Evolutionary conservation across 371 early-diverging fungal species (phyloP), one percentile per base, ranked within the genome.

Genomic region (Mucor sp.): DNA sequence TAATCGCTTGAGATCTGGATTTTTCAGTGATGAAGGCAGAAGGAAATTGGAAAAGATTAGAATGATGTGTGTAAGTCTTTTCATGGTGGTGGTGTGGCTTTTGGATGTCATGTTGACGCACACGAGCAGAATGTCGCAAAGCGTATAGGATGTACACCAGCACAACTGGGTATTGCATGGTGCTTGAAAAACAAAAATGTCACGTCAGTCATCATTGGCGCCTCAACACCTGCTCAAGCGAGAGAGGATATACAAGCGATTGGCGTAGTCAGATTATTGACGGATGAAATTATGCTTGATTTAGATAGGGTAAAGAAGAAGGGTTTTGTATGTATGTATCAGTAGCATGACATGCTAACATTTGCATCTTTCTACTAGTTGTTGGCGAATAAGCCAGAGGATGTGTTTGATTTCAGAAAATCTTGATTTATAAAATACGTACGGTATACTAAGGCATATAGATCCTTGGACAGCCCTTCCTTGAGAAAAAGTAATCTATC

Each of bases 91-190:
- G n/a, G 19, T 35, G 17, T n/a, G 3, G 19, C 5, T 30, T 30
- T n/a, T 7, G 19, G 27, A 17, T 56, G 9, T 4, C 32, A 56
- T 56, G 17, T 56, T 28, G 23, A 15, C 28, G 27, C 3, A 28
- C 12, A 4, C 28, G 9, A 4, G 30, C 7, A 89, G 87, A 67
- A 69, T 25, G 83, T 94, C 59, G 93, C 95, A 32, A 74, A 89
- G 25, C 68, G 84, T 41, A 67, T 94, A 28, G 86, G 80, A 15
- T 85, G 86, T 73, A 87, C 94, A 23, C 80, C 90, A 3, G 87
- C 94, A 0, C 94, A 94, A 71, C 72, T 95, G 39, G 91, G 93
- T 0, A 76, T 95, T 62, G 94, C 94, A 12, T 95, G 95, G 95
- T 91, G 91, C 70, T 59, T 91, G 59, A 85, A 82, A 69, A 90